These are phyloP conservation scores for Avena atlantica DNA, from an alignment of 176 grass and related monocot species.

Conservation along the genomic window DNA sequence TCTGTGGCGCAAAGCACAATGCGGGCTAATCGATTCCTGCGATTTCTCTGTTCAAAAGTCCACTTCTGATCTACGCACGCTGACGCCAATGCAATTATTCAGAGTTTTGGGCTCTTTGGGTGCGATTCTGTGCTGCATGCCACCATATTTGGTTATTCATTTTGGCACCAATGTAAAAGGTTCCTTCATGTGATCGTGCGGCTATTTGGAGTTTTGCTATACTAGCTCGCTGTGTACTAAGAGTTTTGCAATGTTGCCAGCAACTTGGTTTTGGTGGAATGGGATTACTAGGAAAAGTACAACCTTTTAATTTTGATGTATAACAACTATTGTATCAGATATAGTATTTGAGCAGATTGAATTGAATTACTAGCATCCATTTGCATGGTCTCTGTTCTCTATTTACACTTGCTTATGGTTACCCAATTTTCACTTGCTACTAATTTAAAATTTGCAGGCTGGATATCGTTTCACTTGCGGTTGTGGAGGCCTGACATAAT, in stretches of 20 bases:
- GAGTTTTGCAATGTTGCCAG: slow-evolving; percentile 7
- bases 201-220: background rate
- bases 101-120: background rate
- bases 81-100: background rate
- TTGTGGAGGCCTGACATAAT: slow-evolving; percentile 21
- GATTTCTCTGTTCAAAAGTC: background rate
- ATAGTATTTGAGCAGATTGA: slow-evolving; percentile 12
- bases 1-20: background rate
- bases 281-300: background rate
- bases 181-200: background rate
- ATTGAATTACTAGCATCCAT: background rate
- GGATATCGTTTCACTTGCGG: slow-evolving; percentile 11
- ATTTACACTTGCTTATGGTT: background rate
- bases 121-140: background rate
- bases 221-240: background rate
- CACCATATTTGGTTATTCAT: background rate
- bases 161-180: background rate
- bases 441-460: slow-evolving; percentile 41
- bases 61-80: background rate
- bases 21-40: background rate
- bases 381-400: background rate
- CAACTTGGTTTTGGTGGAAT: background rate
- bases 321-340: background rate
- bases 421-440: slow-evolving; percentile 3
- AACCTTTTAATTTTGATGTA: background rate